Evolutionary conservation across 306 rosid genomes (phyloP), one percentile per base, ranked within the genome.

Genomic region (Malus fusca): DNA sequence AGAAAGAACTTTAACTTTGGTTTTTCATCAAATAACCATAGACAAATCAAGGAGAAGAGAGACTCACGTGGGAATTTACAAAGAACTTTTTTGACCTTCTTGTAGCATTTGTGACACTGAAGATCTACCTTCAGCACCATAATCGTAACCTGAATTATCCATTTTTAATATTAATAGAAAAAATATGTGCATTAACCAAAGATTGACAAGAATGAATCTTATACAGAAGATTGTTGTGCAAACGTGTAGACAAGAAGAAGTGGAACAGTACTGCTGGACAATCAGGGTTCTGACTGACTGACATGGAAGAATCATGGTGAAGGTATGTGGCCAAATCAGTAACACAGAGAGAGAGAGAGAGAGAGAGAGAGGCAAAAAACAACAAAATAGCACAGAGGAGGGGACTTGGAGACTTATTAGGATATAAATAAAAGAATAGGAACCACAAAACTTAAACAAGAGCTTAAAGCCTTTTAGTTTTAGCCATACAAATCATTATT

Each of bases 91-190:
- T 91, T 94, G 51, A 94, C 89, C 87, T 91, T 94, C 83, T 81
- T 94, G 71, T 66, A 84, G 85, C 98, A 94, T 69, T 84, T 85
- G 1, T 26, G 10, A 73, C 98, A 94, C 42, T 87, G 87, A 80
- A 94, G 90, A 56, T 94, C 91, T 67, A 88, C 98, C 84, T 86
- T 82, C 51, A 94, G 87, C 75, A 78, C 77, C 98, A 91, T 91
- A 59, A 18, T 2, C 6, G 88, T 83, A 28, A 69, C 86, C 89
- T 91, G 77, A 10, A 43, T 5, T 3, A 26, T 2, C 37, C n/a
- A 58, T 58, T 11, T 58, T n/a, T 23, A 58, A 58, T 58, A 58
- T 22, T 22, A 58, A 58, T 4, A 12, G 11, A 11, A 25, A 58
- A 58, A 58, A 58, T 46, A 46, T 46, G 18, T 48, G 15, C 18